A percentile compares a stretch with the other conserved stretches of the same genome.
These are phyloP conservation scores for Elsinoe batatas DNA, from an alignment of 2,329 filamentous ascomycete genomes.

Conservation along the genomic window DNA sequence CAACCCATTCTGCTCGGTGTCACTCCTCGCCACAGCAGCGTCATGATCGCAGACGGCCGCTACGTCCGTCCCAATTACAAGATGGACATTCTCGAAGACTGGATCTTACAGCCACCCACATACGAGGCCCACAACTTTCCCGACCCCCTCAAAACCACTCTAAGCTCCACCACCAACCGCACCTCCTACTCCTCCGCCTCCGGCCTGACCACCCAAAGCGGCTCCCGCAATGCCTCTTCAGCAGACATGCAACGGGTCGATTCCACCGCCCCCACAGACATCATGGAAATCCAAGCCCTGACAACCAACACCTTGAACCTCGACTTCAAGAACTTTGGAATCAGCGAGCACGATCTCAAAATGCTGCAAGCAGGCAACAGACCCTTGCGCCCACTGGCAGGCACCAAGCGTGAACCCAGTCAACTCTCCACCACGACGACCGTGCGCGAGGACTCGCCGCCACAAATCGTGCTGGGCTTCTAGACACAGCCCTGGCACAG, in stretches of 20 bases:
- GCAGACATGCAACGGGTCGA: constrained; percentile 12
- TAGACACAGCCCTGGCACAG: not conserved
- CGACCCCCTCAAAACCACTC: not conserved
- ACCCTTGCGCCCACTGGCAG: not conserved
- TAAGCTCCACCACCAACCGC: not conserved
- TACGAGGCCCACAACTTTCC: constrained; percentile 34
- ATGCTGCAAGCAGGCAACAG: not conserved
- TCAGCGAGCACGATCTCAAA: constrained; percentile 4
- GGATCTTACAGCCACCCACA: constrained; percentile 34
- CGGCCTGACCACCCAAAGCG: not conserved
- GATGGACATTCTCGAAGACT: constrained; percentile 33
- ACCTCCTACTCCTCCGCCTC: constrained; percentile 9
- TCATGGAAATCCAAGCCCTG: constrained; percentile 1
- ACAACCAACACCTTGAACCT: not conserved
- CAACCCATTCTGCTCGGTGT: constrained; percentile 36
- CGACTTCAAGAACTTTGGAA: constrained; percentile 10
- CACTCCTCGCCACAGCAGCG: constrained; percentile 36
- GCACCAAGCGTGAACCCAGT: constrained; percentile 7
- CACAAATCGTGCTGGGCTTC: not conserved
- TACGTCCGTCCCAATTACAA: constrained; percentile 37
- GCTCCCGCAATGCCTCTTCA: constrained; percentile 9
- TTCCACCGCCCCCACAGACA: not conserved
- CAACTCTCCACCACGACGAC: constrained; percentile 10
- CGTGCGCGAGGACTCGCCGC: not conserved
- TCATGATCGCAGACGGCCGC: constrained; percentile 34